These are phyloP conservation scores for Lipomyces sp. DNA, from an alignment of 805 yeast genomes.

Conservation along the genomic window DNA sequence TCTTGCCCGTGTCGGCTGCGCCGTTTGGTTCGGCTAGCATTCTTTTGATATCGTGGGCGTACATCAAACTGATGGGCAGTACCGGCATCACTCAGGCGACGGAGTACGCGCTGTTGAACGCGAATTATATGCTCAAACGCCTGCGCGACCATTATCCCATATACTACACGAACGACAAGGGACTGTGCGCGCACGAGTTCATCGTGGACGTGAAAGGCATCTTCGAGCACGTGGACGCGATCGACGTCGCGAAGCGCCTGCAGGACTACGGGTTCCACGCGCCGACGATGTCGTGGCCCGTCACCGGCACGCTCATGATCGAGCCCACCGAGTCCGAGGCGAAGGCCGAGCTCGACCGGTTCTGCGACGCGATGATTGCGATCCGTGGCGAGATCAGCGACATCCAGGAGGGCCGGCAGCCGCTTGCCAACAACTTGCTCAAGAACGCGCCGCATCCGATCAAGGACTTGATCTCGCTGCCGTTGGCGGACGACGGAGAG, in stretches of 20 bases:
- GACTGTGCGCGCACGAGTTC: conserved; percentile 94
- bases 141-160: conserved; percentile 69
- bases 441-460: conserved; percentile 92
- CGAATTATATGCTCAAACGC: conserved; percentile 88
- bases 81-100: conserved; percentile 81
- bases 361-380: conserved; percentile 78
- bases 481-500: conserved; percentile 58
- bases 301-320: conserved; percentile 94
- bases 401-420: conserved; percentile 60
- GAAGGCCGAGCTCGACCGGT: conserved; percentile 81
- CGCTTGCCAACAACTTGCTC: conserved; percentile 58
- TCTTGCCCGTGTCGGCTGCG: conserved; percentile 82
- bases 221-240: conserved; percentile 86
- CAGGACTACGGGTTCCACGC: conserved; percentile 99
- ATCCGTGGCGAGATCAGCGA: conserved; percentile 80
- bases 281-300: conserved; percentile 98
- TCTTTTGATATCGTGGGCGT: conserved; percentile 89
- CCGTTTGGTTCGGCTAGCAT: conserved; percentile 95
- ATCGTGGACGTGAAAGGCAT: conserved; percentile 86
- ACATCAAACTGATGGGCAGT: conserved; percentile 91
- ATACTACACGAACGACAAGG: conserved; percentile 62
- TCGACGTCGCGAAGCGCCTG: conserved; percentile 92
- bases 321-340: conserved; percentile 98
- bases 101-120: conserved; percentile 85
- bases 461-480: conserved; percentile 75